A percentile compares a stretch with the other conserved stretches of the same genome.
Conservation (phyloP, 2,329 filamentous ascomycete species). For the Parastagonospora nodorum region DNA sequence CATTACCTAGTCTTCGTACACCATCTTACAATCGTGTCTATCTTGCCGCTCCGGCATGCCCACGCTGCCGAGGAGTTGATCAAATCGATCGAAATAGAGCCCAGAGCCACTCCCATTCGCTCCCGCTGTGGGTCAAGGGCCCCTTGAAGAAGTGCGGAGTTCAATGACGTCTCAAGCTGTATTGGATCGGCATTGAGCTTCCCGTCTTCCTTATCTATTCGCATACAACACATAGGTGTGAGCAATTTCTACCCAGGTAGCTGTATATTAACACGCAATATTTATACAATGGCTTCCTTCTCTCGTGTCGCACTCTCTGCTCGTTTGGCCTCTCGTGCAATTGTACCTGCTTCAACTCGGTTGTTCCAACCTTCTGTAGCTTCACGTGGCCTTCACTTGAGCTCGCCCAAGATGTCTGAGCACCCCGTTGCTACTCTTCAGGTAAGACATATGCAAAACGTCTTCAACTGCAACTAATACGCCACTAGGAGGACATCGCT, state of each 20-base stretch:
- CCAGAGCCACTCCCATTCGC: too few relatives aligned
- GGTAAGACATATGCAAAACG: constrained; percentile 18
- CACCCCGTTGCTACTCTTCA: constrained; percentile 48
- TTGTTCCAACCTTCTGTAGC: constrained; percentile 26
- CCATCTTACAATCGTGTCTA: too few relatives aligned
- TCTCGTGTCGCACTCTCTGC: constrained; percentile 38
- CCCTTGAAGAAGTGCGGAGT: constrained; percentile 1
- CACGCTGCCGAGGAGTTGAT: background rate
- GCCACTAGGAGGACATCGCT: constrained; percentile 64
- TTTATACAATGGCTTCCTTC: constrained; percentile 27
- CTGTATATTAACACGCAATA: constrained; percentile 15
- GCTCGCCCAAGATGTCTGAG: constrained; percentile 38
- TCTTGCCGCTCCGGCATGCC: background rate
- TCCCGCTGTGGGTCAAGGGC: background rate
- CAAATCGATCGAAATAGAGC: background rate
- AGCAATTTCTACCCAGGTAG: constrained; percentile 6
- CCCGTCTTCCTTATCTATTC: constrained; percentile 22
- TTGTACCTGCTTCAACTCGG: constrained; percentile 26
- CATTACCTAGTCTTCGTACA: too few relatives aligned
- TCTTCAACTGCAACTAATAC: constrained; percentile 12
- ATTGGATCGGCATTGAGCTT: background rate
- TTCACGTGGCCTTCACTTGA: constrained; percentile 32
- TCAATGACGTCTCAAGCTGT: constrained; percentile 7
- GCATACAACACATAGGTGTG: constrained; percentile 12
- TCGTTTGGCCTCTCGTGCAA: constrained; percentile 36